Percentiles rank a stretch among this genome's conserved stretches.
phyloP scores from a whole-genome alignment of 345 rosid species.

The Brassica juncea region DNA sequence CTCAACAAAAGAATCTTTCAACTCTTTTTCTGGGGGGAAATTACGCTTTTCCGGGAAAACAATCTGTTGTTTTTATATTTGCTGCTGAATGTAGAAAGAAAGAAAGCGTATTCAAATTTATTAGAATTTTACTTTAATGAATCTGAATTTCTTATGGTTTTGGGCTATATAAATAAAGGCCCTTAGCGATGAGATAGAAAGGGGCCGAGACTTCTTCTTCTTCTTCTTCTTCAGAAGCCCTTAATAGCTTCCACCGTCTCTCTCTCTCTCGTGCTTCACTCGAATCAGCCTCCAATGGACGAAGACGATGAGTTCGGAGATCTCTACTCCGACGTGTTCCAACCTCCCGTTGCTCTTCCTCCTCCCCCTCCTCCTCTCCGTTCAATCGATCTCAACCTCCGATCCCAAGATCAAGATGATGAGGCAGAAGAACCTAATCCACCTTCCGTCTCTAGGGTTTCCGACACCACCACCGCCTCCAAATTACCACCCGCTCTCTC shows the following conservation, averaged over 20 bases:
- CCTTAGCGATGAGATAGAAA: constrained; percentile 21
- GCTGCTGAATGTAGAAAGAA: not conserved
- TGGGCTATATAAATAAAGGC: constrained; percentile 4
- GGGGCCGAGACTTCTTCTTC: constrained; percentile 18
- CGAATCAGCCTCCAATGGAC: constrained; percentile 53
- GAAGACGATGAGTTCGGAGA: constrained; percentile 99
- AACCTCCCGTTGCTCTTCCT: constrained; percentile 50
- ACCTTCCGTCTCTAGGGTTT: constrained; percentile 51
- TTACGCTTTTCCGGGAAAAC: too few species aligned
- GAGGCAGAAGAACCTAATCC: constrained; percentile 26
- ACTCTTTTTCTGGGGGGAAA: too few species aligned
- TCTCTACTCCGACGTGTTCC: constrained; percentile 88
- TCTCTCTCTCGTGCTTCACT: constrained; percentile 22
- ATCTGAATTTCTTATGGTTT: not conserved
- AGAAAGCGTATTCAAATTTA: too few species aligned
- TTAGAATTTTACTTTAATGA: not conserved
- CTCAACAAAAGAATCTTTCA: too few species aligned
- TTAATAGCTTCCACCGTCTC: constrained; percentile 37
- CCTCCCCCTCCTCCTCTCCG: constrained; percentile 41
- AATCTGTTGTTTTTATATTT: too few species aligned
- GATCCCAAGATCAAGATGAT: constrained; percentile 34
- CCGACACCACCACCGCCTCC: constrained; percentile 28
- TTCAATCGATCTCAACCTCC: constrained; percentile 66
- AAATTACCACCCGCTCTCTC: constrained; percentile 27
- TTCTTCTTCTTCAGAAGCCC: constrained; percentile 29